Evolutionary conservation across 352 stramenopile species (phyloP).

Genomic region (Plasmopara muralis): DNA sequence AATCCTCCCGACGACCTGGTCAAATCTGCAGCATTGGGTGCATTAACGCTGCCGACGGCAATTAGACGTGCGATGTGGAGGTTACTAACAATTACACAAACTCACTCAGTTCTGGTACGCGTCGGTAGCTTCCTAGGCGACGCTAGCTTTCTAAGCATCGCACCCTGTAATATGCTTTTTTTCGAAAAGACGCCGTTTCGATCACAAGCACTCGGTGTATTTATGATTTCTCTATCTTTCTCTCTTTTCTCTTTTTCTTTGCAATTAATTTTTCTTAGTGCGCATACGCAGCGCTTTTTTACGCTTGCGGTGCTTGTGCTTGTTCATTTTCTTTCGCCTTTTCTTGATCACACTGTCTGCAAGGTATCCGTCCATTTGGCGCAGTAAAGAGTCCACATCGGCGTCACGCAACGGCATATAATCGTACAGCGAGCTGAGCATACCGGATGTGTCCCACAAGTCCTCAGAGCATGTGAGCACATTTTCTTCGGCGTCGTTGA

Average conservation of each 20-base stretch:
- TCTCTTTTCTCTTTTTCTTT: conserved; percentile 6
- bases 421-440: conserved; percentile 69
- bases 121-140: conserved; percentile 24
- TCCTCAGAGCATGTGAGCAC: conserved; percentile 42
- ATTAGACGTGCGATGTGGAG: neutral
- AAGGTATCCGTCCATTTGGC: conserved; percentile 68
- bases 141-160: conserved; percentile 45
- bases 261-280: conserved; percentile 84
- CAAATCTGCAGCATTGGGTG: conserved; percentile 4
- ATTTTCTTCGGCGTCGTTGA: conserved; percentile 17
- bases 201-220: conserved; percentile 4
- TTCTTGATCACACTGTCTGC: conserved; percentile 87
- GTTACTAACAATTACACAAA: neutral
- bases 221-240: conserved; percentile 12
- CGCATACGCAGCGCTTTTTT: conserved; percentile 84
- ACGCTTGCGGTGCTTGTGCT: conserved; percentile 90
- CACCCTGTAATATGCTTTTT: neutral
- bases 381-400: conserved; percentile 49
- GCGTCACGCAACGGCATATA: conserved; percentile 47
- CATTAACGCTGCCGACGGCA: conserved; percentile 2
- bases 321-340: conserved; percentile 90
- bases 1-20: conserved; percentile 7
- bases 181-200: neutral
- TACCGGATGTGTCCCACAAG: conserved; percentile 72
- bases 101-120: neutral